These are phyloP conservation scores for Collybia nuda DNA, from an alignment of 768 basidiomycete genomes.

Conservation along the genomic window DNA sequence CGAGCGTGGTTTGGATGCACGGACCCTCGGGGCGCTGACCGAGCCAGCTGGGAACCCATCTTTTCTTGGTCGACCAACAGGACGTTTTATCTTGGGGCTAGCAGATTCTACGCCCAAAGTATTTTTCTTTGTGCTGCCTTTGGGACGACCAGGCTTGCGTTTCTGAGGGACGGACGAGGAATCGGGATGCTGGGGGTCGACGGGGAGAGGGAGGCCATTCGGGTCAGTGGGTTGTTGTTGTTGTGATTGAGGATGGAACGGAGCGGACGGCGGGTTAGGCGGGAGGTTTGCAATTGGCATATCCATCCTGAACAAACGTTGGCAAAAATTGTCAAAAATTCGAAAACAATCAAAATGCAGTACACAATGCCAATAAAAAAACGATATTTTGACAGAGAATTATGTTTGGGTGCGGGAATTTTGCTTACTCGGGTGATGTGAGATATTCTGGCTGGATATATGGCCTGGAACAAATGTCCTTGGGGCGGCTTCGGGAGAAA, in stretches of 20 bases:
- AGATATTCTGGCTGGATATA: too few relatives aligned
- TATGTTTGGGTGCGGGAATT: background rate
- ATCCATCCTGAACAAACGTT: conserved; percentile 1
- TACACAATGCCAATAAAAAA: too few relatives aligned
- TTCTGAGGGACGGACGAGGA: conserved; percentile 29
- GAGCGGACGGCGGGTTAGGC: background rate
- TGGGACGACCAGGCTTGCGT: conserved; percentile 74
- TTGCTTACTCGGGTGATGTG: background rate
- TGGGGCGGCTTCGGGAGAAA: too few relatives aligned
- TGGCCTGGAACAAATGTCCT: too few relatives aligned
- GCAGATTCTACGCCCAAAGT: conserved; percentile 28
- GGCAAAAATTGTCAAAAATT: too few relatives aligned
- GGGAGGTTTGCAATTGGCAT: background rate
- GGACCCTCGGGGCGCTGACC: conserved; percentile 42
- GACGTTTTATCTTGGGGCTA: conserved; percentile 66
- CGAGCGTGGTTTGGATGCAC: conserved; percentile 10
- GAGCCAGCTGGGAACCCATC: conserved; percentile 82
- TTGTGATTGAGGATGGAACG: background rate
- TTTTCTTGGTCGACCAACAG: conserved; percentile 79
- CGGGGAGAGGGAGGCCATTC: too few relatives aligned
- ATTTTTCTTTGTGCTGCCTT: conserved; percentile 77
- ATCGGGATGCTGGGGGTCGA: too few relatives aligned
- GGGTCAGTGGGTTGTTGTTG: background rate
- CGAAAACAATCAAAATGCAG: too few relatives aligned
- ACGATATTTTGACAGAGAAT: background rate